These are phyloP conservation scores for Populus hybrid DNA, from an alignment of 441 rosid genomes.

Conservation along the genomic window DNA sequence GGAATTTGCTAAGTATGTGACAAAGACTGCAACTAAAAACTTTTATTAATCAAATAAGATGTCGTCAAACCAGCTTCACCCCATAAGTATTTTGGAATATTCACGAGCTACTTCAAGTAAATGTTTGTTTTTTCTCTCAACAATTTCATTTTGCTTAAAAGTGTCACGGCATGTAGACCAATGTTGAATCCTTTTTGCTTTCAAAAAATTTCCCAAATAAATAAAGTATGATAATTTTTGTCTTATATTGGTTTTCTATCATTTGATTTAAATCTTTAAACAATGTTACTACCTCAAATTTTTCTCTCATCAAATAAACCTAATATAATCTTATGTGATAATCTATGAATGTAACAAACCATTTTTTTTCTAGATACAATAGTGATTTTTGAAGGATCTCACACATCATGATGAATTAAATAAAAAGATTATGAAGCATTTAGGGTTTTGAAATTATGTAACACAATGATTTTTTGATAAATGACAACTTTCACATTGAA, in stretches of 20 bases:
- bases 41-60: neutral
- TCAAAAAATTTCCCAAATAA: no score
- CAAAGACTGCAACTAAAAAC: neutral
- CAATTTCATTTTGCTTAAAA: no score
- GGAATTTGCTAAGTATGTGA: neutral
- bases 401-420: no score
- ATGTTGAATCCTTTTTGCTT: neutral
- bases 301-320: neutral
- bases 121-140: neutral
- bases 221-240: no score
- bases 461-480: no score
- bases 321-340: neutral
- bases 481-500: neutral
- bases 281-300: no score
- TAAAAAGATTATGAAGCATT: no score
- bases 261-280: no score
- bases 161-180: no score
- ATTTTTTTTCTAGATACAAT: neutral
- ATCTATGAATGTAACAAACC: no score
- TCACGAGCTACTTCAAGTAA: neutral
- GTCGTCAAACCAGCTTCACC: neutral
- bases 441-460: neutral
- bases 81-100: no score
- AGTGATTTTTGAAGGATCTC: neutral
- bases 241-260: no score